Evolutionary conservation across 345 rosid genomes (phyloP), one percentile per base, ranked within the genome.

Genomic region (Populus ilicifolia): DNA sequence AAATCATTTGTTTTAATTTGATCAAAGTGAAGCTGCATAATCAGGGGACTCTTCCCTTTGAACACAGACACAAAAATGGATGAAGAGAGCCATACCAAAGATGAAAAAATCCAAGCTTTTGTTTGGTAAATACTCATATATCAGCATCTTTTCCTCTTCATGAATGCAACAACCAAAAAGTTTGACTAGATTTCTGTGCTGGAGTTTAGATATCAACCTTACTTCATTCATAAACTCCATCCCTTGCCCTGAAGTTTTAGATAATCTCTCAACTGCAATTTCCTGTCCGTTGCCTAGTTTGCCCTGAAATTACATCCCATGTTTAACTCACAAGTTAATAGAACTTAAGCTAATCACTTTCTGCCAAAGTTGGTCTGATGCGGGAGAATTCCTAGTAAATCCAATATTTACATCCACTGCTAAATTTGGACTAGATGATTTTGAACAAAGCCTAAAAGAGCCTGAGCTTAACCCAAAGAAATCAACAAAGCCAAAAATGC

Each of bases 131-230:
- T 79, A 78, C 16, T 78, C 77, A 54, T 78, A 78, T 2, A 72
- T 39, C 39, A 67, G 13, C 77, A 73, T 71, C 27, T 70, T 70
- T 67, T 73, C 81, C 18, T 62, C 41, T 43, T 39, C 59, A 43
- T 78, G 70, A 36, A 64, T 33, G 70, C 80, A 78, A 36, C 75
- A 78, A 7, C 80, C 80, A 25, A 61, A 16, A 16, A 78, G 80
- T 25, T 39, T 78, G 23, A 78, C 80, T n/a, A 78, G 80, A 71
- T 78, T 78, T 67, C 73, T 52, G 44, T 72, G 81, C 56, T 78
- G 81, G 16, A 78, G 81, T 61, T 73, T 72, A 23, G 81, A 76
- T 17, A 78, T 78, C 56, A 77, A 46, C 36, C 62, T 16, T 9
- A 72, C 71, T 66, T 78, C 80, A 64, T 77, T 77, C 41, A 44